A percentile compares a stretch with the other conserved stretches of the same genome.
These are phyloP conservation scores for Penicillium robsamsonii DNA, from an alignment of 495 filamentous ascomycete genomes.

Conservation along the genomic window DNA sequence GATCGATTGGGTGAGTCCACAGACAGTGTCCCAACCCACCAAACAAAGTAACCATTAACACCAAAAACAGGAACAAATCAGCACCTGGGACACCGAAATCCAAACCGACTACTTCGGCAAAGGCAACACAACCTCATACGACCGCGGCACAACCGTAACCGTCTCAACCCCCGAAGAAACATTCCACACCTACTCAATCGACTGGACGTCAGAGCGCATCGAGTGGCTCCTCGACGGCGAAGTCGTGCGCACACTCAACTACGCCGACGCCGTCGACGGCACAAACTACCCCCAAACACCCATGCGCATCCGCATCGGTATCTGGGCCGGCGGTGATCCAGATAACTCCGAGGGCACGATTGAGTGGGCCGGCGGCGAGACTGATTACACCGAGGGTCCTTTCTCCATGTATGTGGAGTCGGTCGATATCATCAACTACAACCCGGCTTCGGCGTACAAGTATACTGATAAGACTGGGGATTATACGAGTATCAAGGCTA, in stretches of 20 bases:
- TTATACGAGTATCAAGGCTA: constrained; percentile 68
- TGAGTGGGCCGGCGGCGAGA: constrained; percentile 78
- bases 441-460: constrained; percentile 58
- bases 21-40: neutral
- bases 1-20: constrained; percentile 77
- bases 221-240: constrained; percentile 78
- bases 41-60: constrained; percentile 1
- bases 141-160: constrained; percentile 62
- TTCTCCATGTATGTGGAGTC: constrained; percentile 75
- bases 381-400: constrained; percentile 69
- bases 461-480: constrained; percentile 63
- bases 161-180: constrained; percentile 62
- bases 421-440: constrained; percentile 42
- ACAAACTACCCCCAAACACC: constrained; percentile 88
- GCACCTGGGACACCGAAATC: constrained; percentile 60
- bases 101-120: constrained; percentile 96
- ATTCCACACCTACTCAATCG: constrained; percentile 81
- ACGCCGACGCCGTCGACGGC: constrained; percentile 58
- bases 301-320: constrained; percentile 80
- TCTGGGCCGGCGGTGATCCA: constrained; percentile 83
- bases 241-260: constrained; percentile 67
- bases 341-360: constrained; percentile 59
- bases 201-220: constrained; percentile 75
- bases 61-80: constrained; percentile 47
- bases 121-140: constrained; percentile 73